Conservation (phyloP, 1,284 basidiomycete genomes). For the Apiotrichum sp. region DNA sequence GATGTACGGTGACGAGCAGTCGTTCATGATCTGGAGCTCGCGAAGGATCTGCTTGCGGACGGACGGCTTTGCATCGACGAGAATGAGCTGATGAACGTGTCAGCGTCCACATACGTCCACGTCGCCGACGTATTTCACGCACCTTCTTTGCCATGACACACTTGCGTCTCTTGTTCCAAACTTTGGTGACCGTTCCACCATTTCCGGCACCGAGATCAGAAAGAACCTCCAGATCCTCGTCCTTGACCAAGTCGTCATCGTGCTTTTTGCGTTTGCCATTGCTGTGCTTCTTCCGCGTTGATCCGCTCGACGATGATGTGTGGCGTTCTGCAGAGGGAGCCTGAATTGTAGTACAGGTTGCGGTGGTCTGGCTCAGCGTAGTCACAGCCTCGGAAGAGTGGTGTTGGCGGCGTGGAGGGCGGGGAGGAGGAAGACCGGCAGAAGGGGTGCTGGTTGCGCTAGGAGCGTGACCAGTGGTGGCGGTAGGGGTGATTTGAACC, state of each 20-base stretch:
- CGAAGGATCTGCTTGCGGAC: constrained; percentile 97
- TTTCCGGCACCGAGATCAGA: constrained; percentile 93
- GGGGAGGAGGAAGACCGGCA: constrained; percentile 4
- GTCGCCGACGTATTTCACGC: constrained; percentile 23
- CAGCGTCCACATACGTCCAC: not conserved
- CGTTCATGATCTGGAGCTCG: constrained; percentile 97
- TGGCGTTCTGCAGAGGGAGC: not conserved
- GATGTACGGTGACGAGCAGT: constrained; percentile 88
- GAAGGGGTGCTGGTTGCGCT: not conserved
- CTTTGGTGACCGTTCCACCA: constrained; percentile 92
- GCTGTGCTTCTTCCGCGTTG: constrained; percentile 20
- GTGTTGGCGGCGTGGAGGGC: constrained; percentile 13
- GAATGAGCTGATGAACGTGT: constrained; percentile 65
- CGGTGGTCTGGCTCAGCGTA: too few relatives aligned
- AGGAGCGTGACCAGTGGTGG: not conserved
- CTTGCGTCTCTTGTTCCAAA: constrained; percentile 82
- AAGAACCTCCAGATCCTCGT: constrained; percentile 75
- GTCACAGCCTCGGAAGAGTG: not conserved
- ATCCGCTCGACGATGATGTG: constrained; percentile 6
- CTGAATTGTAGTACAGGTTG: too few relatives aligned
- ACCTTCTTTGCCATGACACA: constrained; percentile 95
- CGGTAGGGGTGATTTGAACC: constrained; percentile 6
- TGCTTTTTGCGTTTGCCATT: constrained; percentile 31
- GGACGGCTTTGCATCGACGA: constrained; percentile 94
- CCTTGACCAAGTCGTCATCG: constrained; percentile 66